Base-by-base conservation (phyloP, 2,329 filamentous ascomycete species). In the Colletotrichum siamense region DNA sequence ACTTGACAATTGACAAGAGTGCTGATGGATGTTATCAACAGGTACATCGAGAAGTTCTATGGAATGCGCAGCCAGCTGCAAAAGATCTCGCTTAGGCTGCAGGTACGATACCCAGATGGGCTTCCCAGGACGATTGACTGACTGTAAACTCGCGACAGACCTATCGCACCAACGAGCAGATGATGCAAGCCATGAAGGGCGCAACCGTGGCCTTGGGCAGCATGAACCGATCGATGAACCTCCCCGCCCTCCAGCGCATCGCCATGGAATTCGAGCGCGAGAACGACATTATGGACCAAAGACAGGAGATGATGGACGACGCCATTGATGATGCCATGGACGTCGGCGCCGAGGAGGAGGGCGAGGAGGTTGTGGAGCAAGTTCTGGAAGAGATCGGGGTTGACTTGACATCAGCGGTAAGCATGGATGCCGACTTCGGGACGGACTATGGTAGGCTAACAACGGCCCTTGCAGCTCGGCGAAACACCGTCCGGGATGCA, bases 121-220 rank as follows among this genome's bases (percentile, higher is more conserved):
- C 22, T 30, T 22, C 16, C 12, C 13, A 22, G 61, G 24, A 39
- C 24, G 13, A 49, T 39, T 66, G n/a, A 73, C 72, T 44, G 28
- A 66, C 69, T 15, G 30, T 5, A 59, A 77, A 28, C 30, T 15
- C 62, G 79, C 81, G 26, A 22, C 81, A 98, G 95, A 99, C 97
- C 66, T 96, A 99, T 79, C 93, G 97, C 79, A 98, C 96, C 79
- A 99, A 99, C 85, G 97, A 99, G 85, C 96, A 99, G 86, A 99
- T 99, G 97, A 98, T 98, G 96, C 95, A 98, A 86, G 97, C 96
- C 10, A 99, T 99, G 97, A 99, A 98, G 86, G 97, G 97, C 39
- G 97, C 97, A 6, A 99, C 97, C 2, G 93, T 94, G 86, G 93
- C 98, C 4, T 89, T 99, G 9, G 96, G 96, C 71, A 98, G 95